These are phyloP conservation scores for Athelia psychrophila DNA, from an alignment of 1,284 basidiomycete species.

Conservation along the genomic window DNA sequence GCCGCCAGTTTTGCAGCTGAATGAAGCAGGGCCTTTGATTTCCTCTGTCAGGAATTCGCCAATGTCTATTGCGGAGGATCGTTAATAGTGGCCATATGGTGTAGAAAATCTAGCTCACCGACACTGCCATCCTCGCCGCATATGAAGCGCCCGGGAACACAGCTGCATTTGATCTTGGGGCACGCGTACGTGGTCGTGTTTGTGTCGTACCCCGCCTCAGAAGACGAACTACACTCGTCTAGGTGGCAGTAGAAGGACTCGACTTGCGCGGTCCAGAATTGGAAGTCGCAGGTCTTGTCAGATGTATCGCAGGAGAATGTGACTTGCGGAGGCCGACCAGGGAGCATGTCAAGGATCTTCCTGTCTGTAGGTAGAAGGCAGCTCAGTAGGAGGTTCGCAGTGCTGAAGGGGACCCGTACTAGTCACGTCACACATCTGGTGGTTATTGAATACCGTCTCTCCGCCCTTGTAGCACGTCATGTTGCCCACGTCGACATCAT, in stretches of 20 bases:
- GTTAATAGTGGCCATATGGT: not conserved
- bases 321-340: slow-evolving; percentile 87
- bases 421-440: slow-evolving; percentile 98
- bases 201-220: slow-evolving; percentile 47
- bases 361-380: slow-evolving; percentile 50
- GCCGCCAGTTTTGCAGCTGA: slow-evolving; percentile 70
- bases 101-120: slow-evolving; percentile 50
- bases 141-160: slow-evolving; percentile 90
- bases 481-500: slow-evolving; percentile 49
- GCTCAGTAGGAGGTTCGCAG: slow-evolving; percentile 2
- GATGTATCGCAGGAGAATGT: slow-evolving; percentile 84
- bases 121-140: slow-evolving; percentile 96
- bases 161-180: slow-evolving; percentile 84
- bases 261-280: slow-evolving; percentile 94
- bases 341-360: slow-evolving; percentile 88
- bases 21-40: slow-evolving; percentile 89
- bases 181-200: slow-evolving; percentile 81
- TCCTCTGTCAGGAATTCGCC: slow-evolving; percentile 89
- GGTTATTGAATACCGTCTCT: slow-evolving; percentile 87
- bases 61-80: slow-evolving; percentile 65
- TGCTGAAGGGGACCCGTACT: slow-evolving; percentile 51
- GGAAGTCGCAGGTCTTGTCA: slow-evolving; percentile 78
- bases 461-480: slow-evolving; percentile 96
- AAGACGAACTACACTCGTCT: slow-evolving; percentile 47
- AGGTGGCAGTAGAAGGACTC: slow-evolving; percentile 97